phyloP scores from a whole-genome alignment of 83 land plant genomes.

The Thuja plicata region DNA sequence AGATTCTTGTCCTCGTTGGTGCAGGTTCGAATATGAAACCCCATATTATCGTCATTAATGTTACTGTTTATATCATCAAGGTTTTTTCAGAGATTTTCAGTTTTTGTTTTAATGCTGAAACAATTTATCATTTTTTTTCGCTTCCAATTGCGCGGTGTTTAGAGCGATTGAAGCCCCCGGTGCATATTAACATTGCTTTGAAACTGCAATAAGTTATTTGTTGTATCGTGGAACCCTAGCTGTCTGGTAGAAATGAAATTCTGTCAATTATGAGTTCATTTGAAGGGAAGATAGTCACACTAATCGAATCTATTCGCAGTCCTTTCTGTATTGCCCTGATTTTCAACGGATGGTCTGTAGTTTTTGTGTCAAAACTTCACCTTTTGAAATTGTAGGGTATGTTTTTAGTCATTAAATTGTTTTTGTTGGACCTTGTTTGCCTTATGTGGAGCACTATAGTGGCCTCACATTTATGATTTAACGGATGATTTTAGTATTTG shows the following conservation, averaged over 20 bases:
- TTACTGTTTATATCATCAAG: neutral
- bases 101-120: neutral
- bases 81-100: neutral
- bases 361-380: neutral
- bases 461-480: neutral
- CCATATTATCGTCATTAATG: neutral
- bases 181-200: neutral
- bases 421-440: neutral
- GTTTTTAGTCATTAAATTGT: neutral
- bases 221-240: neutral
- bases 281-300: neutral
- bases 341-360: neutral
- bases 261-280: neutral
- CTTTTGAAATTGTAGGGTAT: neutral
- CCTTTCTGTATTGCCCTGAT: neutral
- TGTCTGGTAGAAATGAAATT: neutral
- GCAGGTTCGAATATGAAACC: constrained; percentile 29
- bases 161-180: neutral
- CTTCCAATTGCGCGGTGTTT: neutral
- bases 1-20: constrained; percentile 51
- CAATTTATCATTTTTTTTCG: neutral
- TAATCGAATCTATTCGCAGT: neutral
- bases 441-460: neutral
- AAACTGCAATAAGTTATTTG: neutral
- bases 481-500: neutral